Conservation (phyloP, 805 yeast genomes). For the Cyberlindnera maclurae region DNA sequence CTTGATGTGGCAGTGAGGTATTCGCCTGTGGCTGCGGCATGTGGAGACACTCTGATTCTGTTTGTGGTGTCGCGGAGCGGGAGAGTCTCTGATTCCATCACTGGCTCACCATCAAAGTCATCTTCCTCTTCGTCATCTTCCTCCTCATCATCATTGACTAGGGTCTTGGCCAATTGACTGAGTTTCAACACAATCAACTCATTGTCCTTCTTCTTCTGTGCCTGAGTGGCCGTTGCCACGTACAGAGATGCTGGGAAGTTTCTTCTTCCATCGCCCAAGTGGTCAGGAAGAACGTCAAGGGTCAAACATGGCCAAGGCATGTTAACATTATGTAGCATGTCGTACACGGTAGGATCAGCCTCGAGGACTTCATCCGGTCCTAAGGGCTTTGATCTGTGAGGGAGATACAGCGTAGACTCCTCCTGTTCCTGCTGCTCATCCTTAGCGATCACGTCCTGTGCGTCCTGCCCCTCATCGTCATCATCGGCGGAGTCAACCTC, state of each 20-base stretch:
- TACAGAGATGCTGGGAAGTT: constrained; percentile 82
- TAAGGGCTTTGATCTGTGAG: constrained; percentile 81
- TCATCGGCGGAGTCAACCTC: constrained; percentile 56
- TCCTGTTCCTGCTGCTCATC: constrained; percentile 32
- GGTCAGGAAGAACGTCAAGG: constrained; percentile 81
- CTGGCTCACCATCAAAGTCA: constrained; percentile 69
- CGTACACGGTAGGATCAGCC: constrained; percentile 94
- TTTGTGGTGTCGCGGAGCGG: constrained; percentile 81
- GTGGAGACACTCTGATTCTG: constrained; percentile 79
- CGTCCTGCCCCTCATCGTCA: constrained; percentile 27
- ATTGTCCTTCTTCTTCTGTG: constrained; percentile 78
- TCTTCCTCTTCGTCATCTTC: constrained; percentile 71
- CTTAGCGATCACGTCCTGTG: constrained; percentile 29
- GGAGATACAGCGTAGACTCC: constrained; percentile 60
- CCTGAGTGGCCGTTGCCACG: constrained; percentile 90
- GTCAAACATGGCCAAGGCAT: constrained; percentile 97
- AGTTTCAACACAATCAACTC: constrained; percentile 81
- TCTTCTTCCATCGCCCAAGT: constrained; percentile 81
- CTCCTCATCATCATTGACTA: constrained; percentile 75
- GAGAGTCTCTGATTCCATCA: constrained; percentile 77
- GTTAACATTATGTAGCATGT: constrained; percentile 90
- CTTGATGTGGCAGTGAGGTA: constrained; percentile 81
- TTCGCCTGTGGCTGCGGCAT: constrained; percentile 66
- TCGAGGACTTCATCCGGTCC: constrained; percentile 95
- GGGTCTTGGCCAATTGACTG: constrained; percentile 74